These are phyloP conservation scores for Remersonia thermophila DNA, from an alignment of 2,329 filamentous ascomycete species.

Conservation along the genomic window DNA sequence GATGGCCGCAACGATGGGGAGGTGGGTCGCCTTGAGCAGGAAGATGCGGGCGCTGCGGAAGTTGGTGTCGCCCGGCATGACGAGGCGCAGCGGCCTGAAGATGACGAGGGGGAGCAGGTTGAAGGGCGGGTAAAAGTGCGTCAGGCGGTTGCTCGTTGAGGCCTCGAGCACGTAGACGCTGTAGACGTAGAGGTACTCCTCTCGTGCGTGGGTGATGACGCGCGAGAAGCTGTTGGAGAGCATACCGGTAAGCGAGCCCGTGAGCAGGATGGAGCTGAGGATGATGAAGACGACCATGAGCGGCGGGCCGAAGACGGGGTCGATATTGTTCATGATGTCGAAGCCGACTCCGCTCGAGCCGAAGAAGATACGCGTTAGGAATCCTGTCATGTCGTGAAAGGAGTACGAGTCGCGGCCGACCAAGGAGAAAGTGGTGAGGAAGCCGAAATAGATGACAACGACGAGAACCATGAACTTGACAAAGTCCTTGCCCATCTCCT, in stretches of 20 bases:
- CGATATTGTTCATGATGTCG: conserved; percentile 49
- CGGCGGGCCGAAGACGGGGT: conserved; percentile 45
- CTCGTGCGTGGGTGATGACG: conserved; percentile 50
- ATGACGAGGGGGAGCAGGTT: conserved; percentile 63
- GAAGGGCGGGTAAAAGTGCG: conserved; percentile 58
- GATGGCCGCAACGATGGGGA: conserved; percentile 59
- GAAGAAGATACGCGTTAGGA: conserved; percentile 70
- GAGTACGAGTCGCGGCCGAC: conserved; percentile 59
- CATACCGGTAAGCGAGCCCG: conserved; percentile 67
- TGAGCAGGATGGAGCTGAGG: conserved; percentile 65
- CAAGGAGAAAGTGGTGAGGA: conserved; percentile 75
- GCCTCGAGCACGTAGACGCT: conserved; percentile 53
- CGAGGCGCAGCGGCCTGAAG: conserved; percentile 59
- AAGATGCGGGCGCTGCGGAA: conserved; percentile 51
- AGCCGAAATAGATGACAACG: conserved; percentile 72
- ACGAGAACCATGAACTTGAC: conserved; percentile 66
- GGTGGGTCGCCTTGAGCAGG: conserved; percentile 50
- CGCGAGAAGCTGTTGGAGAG: conserved; percentile 62
- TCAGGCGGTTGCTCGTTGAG: conserved; percentile 55
- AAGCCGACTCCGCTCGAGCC: conserved; percentile 67
- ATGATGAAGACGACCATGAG: conserved; percentile 63
- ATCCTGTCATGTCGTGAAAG: conserved; percentile 58
- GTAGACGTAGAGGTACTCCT: conserved; percentile 72
- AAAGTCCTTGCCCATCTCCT: conserved; percentile 91
- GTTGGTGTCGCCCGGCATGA: conserved; percentile 49